Evolutionary conservation across 2,329 filamentous ascomycete genomes (phyloP), one percentile per base, ranked within the genome.

Genomic region (Blastomyces gilchristii): DNA sequence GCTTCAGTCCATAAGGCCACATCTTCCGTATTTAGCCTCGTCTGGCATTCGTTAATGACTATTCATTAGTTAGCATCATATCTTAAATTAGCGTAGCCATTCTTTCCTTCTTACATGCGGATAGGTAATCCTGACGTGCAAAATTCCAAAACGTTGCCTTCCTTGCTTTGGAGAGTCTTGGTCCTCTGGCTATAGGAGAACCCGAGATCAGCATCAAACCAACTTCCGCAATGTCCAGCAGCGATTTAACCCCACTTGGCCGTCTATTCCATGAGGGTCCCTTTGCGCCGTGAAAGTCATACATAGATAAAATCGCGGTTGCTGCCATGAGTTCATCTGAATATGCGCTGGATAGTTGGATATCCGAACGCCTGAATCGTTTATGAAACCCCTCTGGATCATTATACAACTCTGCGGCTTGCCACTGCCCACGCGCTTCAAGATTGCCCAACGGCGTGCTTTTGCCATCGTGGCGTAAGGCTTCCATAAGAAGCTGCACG

Each of bases 121-220:
- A 81, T 39, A 87, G 75, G 74, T 87, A 85, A 67, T 87, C 85
- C 68, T 87, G 85, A 31, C 85, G 77, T 18, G 85, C 85, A 70
- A 87, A 85, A 66, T 86, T 87, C 85, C 85, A 87, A 69, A 87
- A 87, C 0, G 83, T 84, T 7, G 85, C 84, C 70, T 76, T 80
- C 25, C 84, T 78, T 12, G 79, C 82, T 69, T 82, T 83, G 2
- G 81, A 84, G 1, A 82, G 78, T n/a, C 74, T 74, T 3, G 70
- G 65, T 57, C 68, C 72, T 59, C 70, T 75, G 65, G 71, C 49
- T 63, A 71, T 65, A 43, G 71, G 70, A 56, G 71, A 68, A 1
- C 69, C 64, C 41, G 68, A 65, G 9, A 75, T 68, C 18, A 75
- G 75, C 68, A 76, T 72, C 67, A 77, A 75, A 0, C 75, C 75